These are phyloP conservation scores for Saccharomycopsis fermentans DNA, from an alignment of 805 yeast genomes.

Conservation along the genomic window DNA sequence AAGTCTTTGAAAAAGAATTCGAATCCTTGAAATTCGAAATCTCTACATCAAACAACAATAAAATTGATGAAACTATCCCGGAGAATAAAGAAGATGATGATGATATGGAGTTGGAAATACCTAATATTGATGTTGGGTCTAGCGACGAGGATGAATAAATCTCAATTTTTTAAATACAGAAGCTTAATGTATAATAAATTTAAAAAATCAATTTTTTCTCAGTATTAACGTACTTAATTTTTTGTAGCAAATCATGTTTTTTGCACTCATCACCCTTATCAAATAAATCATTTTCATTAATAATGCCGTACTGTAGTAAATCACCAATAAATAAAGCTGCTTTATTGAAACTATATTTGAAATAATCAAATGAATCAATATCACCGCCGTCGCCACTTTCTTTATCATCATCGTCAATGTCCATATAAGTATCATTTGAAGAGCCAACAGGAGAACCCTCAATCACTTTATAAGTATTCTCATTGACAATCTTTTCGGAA, in stretches of 20 bases:
- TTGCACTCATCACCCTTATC: neutral
- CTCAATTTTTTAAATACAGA: neutral
- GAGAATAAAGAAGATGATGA: neutral
- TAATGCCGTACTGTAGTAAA: constrained; percentile 48
- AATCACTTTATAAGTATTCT: constrained; percentile 25
- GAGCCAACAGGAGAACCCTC: constrained; percentile 6
- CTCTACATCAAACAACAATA: neutral
- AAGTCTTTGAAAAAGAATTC: neutral
- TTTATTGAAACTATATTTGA: constrained; percentile 68
- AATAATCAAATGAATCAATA: constrained; percentile 66
- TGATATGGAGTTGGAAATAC: constrained; percentile 17
- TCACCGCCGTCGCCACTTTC: constrained; percentile 26
- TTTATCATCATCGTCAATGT: neutral
- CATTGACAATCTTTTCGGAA: constrained; percentile 32
- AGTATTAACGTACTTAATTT: neutral
- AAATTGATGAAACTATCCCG: neutral
- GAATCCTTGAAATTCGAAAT: neutral
- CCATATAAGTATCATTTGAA: neutral
- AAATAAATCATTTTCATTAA: constrained; percentile 15
- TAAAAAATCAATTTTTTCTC: neutral
- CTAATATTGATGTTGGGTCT: constrained; percentile 16
- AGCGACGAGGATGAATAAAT: constrained; percentile 13
- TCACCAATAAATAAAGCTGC: constrained; percentile 68
- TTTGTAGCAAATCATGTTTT: neutral
- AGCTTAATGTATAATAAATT: neutral